These are phyloP conservation scores for Athelia sp. DNA, from an alignment of 1,284 basidiomycete genomes.

Conservation along the genomic window DNA sequence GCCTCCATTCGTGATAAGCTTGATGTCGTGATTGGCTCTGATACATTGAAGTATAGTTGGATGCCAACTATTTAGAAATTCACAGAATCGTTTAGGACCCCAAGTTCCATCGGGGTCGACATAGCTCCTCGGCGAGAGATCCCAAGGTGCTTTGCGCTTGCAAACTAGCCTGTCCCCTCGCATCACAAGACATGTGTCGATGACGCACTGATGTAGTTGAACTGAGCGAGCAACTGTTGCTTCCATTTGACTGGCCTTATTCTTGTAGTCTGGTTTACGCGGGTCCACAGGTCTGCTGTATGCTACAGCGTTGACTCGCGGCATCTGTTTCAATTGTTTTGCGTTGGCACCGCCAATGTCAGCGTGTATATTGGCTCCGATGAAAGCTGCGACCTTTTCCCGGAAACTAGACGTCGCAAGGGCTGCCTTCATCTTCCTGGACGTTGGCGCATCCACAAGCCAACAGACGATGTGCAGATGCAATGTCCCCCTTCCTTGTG, in stretches of 20 bases:
- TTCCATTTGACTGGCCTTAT: background rate
- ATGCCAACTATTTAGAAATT: conserved; percentile 20
- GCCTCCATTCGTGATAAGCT: conserved; percentile 20
- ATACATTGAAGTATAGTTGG: conserved; percentile 6
- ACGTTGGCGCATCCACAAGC: conserved; percentile 5
- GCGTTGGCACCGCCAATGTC: background rate
- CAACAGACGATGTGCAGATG: conserved; percentile 16
- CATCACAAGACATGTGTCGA: background rate
- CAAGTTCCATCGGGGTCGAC: conserved; percentile 22
- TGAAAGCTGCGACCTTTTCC: background rate
- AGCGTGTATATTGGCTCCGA: background rate
- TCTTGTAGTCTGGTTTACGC: background rate
- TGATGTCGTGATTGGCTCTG: conserved; percentile 23
- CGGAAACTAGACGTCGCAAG: background rate
- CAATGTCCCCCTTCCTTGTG: conserved; percentile 16
- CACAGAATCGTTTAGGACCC: conserved; percentile 15
- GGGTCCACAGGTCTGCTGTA: background rate
- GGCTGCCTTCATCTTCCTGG: background rate
- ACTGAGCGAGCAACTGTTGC: background rate
- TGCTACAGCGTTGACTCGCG: background rate
- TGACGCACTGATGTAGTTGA: background rate
- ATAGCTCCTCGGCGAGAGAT: conserved; percentile 10
- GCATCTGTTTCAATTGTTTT: background rate
- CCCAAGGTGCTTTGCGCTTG: conserved; percentile 31
- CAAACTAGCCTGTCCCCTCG: conserved; percentile 16